Evolutionary conservation across 1,284 basidiomycete species (phyloP).

Genomic region (Cerrena zonata): DNA sequence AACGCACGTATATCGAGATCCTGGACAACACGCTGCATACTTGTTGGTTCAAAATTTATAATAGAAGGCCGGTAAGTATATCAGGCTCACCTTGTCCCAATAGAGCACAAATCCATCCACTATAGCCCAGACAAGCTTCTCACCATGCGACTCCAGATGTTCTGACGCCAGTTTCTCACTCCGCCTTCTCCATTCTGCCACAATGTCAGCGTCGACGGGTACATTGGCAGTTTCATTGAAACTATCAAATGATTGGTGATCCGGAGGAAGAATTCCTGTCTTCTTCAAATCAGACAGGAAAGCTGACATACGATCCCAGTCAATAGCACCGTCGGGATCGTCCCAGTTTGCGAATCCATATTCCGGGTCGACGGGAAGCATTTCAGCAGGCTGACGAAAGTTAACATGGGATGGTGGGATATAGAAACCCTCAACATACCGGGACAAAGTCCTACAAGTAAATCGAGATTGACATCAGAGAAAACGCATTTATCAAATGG

Average conservation of each 20-base stretch:
- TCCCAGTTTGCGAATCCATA: conserved; percentile 93
- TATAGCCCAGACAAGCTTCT: conserved; percentile 68
- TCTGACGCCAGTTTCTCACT: conserved; percentile 47
- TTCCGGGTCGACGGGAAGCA: conserved; percentile 75
- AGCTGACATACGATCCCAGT: conserved; percentile 61
- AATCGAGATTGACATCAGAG: background rate
- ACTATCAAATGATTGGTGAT: conserved; percentile 78
- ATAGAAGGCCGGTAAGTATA: background rate
- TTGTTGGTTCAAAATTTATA: background rate
- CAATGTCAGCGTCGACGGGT: conserved; percentile 41
- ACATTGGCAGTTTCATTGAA: conserved; percentile 76
- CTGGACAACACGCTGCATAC: conserved; percentile 57
- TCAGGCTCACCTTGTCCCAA: conserved; percentile 68
- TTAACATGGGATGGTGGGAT: background rate
- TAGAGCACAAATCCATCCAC: conserved; percentile 94
- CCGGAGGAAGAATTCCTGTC: conserved; percentile 57
- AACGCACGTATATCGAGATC: conserved; percentile 79
- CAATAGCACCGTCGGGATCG: conserved; percentile 75
- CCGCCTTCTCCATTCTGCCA: conserved; percentile 41
- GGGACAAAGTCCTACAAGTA: conserved; percentile 74
- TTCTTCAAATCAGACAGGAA: conserved; percentile 43
- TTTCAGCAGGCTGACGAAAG: conserved; percentile 57
- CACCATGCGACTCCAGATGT: conserved; percentile 33
- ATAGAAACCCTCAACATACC: conserved; percentile 34
- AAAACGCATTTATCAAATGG: background rate